These are phyloP conservation scores for Ephemerocybe angulata DNA, from an alignment of 768 basidiomycete species.

Conservation along the genomic window DNA sequence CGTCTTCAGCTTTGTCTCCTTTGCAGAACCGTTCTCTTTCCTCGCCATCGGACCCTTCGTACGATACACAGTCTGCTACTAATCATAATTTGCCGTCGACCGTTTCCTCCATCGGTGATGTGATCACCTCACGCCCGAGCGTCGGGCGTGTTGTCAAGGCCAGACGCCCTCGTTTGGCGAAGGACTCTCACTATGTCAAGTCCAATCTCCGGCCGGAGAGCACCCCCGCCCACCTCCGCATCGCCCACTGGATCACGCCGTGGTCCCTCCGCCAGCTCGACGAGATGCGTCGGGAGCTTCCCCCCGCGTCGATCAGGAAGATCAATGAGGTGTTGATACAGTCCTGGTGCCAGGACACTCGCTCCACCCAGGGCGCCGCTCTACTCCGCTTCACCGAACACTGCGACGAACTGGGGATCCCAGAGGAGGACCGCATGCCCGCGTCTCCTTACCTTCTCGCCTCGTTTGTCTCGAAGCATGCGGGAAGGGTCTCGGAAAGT, in stretches of 20 bases:
- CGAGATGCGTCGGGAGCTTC: not conserved
- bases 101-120: not conserved
- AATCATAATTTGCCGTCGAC: not conserved
- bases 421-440: conserved; percentile 24
- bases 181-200: not conserved
- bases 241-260: too few relatives aligned
- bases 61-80: not conserved
- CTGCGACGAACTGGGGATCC: conserved; percentile 23
- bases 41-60: too few relatives aligned
- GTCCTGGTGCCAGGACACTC: not conserved
- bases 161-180: not conserved
- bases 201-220: not conserved
- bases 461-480: conserved; percentile 19
- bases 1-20: not conserved
- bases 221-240: too few relatives aligned
- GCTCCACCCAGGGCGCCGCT: not conserved
- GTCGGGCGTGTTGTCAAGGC: not conserved
- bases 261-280: too few relatives aligned
- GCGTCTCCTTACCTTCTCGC: conserved; percentile 24
- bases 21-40: not conserved
- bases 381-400: too few relatives aligned
- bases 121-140: not conserved
- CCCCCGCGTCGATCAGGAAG: not conserved
- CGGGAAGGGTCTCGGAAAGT: too few relatives aligned
- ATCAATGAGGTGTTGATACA: not conserved